Percentiles rank a stretch among this genome's conserved stretches.
phyloP scores from a whole-genome alignment of 768 basidiomycete genomes.

The Mycena polygramma region DNA sequence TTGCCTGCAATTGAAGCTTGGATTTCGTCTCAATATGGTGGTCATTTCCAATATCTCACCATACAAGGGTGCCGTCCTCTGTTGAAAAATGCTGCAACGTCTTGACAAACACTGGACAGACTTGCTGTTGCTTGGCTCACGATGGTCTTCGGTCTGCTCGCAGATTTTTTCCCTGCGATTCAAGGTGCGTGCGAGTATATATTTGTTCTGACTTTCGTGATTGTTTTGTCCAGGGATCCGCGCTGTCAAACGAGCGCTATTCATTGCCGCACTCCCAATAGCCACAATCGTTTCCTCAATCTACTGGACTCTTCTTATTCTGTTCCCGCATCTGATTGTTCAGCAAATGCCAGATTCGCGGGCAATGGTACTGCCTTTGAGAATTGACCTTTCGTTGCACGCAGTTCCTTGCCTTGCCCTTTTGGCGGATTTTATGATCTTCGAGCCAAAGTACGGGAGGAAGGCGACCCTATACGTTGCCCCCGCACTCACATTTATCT shows the following conservation, averaged over 20 bases:
- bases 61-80: constrained; percentile 71
- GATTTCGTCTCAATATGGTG: constrained; percentile 66
- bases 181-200: constrained; percentile 41
- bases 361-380: constrained; percentile 58
- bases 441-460: constrained; percentile 69
- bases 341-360: constrained; percentile 37
- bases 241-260: constrained; percentile 64
- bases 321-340: constrained; percentile 72
- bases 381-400: constrained; percentile 76
- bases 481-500: constrained; percentile 46
- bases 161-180: constrained; percentile 49
- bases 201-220: not conserved
- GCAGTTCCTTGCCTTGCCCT: constrained; percentile 70
- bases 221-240: constrained; percentile 51
- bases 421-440: constrained; percentile 74
- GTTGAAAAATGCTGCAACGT: not conserved
- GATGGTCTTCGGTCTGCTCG: constrained; percentile 50
- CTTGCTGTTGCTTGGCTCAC: constrained; percentile 52
- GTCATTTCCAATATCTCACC: constrained; percentile 80
- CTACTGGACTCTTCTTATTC: constrained; percentile 76
- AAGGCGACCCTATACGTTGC: constrained; percentile 45
- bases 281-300: constrained; percentile 60
- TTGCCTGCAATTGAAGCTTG: constrained; percentile 44
- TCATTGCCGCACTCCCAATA: constrained; percentile 77
- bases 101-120: constrained; percentile 42